Conservation (phyloP, 208 protist genomes). For the Tritrichomonas musculus region DNA sequence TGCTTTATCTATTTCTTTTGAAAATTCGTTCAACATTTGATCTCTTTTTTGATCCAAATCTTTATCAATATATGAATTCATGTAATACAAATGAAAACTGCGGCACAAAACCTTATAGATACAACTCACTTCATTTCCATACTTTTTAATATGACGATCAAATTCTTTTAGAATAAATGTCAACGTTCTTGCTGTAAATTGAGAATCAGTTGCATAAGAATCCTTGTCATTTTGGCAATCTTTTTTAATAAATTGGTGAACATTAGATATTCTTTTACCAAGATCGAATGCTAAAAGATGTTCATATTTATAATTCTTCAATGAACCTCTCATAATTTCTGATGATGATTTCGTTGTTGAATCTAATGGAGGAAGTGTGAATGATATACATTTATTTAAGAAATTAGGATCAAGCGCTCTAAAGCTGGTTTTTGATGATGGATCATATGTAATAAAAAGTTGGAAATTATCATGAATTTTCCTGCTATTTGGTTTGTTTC, state of each 20-base stretch:
- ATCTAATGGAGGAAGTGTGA: background rate
- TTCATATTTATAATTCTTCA: background rate
- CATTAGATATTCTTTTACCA: background rate
- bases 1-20: too few species aligned
- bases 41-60: too few species aligned
- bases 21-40: too few species aligned
- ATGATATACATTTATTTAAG: background rate
- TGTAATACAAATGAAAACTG: too few species aligned
- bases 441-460: slow-evolving; percentile 26
- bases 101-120: too few species aligned
- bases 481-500: too few species aligned
- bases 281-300: background rate
- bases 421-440: background rate
- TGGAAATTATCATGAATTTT: background rate
- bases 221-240: background rate
- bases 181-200: background rate
- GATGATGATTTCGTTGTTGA: background rate
- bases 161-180: background rate
- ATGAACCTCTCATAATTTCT: background rate
- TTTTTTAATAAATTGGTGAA: background rate
- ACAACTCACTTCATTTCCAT: too few species aligned
- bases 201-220: background rate
- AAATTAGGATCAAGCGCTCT: background rate
- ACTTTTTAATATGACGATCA: too few species aligned
- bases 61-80: too few species aligned